Percentiles rank a stretch among this genome's conserved stretches.
Evolutionary conservation across 1,284 basidiomycete genomes (phyloP).

Genomic region (Malassezia restricta): DNA sequence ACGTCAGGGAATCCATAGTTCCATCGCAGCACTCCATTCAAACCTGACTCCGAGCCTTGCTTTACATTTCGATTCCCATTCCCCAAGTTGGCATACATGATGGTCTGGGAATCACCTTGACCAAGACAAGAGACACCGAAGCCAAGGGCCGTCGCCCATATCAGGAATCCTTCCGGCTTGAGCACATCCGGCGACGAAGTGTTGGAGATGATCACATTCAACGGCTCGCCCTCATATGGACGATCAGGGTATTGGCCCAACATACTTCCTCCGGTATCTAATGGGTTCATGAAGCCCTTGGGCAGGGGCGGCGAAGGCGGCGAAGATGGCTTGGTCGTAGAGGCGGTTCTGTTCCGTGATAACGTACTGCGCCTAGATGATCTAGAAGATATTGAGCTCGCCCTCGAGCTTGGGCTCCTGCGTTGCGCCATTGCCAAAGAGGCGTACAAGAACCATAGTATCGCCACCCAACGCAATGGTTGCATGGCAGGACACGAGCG

Average conservation of each 20-base stretch:
- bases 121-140: constrained; percentile 44
- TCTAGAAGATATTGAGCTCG: too few species aligned
- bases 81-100: constrained; percentile 34
- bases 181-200: constrained; percentile 28
- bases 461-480: too few species aligned
- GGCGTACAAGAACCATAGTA: too few species aligned
- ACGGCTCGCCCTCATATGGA: constrained; percentile 27
- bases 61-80: constrained; percentile 21
- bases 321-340: background rate
- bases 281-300: constrained; percentile 7
- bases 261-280: constrained; percentile 7
- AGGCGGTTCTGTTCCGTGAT: background rate
- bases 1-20: constrained; percentile 31
- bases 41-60: constrained; percentile 28
- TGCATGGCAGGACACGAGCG: too few species aligned
- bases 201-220: constrained; percentile 40
- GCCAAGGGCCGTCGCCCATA: constrained; percentile 41
- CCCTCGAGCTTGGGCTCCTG: too few species aligned
- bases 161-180: constrained; percentile 34
- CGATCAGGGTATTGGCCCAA: constrained; percentile 3
- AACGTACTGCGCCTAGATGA: background rate
- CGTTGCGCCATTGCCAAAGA: too few species aligned
- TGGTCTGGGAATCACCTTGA: constrained; percentile 28
- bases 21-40: constrained; percentile 34
- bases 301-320: constrained; percentile 6